Conservation (phyloP, 73 alveolate species). For the Effrenium voratum region DNA sequence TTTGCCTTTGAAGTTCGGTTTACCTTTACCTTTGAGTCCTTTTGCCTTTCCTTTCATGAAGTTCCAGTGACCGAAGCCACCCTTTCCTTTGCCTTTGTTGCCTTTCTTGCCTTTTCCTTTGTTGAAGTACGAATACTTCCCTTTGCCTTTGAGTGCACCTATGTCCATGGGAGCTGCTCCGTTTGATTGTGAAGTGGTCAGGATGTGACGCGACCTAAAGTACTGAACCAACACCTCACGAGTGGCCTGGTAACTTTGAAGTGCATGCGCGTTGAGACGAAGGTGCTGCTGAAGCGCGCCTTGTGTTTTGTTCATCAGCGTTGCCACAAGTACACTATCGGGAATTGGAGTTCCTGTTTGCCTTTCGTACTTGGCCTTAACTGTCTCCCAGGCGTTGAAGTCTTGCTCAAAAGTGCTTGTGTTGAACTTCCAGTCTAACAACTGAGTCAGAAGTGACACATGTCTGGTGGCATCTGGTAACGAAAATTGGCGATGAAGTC, state of each 20-base stretch:
- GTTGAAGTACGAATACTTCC: not conserved
- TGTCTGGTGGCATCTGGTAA: not conserved
- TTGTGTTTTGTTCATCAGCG: constrained; percentile 24
- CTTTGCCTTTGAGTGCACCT: constrained; percentile 31
- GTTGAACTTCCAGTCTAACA: not conserved
- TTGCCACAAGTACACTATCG: constrained; percentile 22
- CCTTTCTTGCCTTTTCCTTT: not conserved
- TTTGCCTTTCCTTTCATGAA: constrained; percentile 17
- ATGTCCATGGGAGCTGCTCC: constrained; percentile 23
- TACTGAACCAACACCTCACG: not conserved
- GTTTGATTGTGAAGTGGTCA: not conserved
- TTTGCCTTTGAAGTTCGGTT: constrained; percentile 32
- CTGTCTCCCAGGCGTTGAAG: too few relatives aligned
- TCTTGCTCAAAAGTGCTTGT: not conserved
- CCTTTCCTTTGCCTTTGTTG: not conserved
- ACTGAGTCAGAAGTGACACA: not conserved
- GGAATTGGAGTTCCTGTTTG: too few relatives aligned
- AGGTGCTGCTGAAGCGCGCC: too few relatives aligned
- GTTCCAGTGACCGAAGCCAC: not conserved
- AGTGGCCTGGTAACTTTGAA: too few relatives aligned
- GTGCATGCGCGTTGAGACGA: too few relatives aligned
- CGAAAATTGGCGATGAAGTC: not conserved
- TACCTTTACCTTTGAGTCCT: too few relatives aligned
- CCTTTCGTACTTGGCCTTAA: too few relatives aligned
- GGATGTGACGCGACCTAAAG: constrained; percentile 23